Percentiles rank a stretch among this genome's conserved stretches.
These are phyloP conservation scores for Chlorencoelia australis DNA, from an alignment of 2,329 filamentous ascomycete genomes.

Conservation along the genomic window DNA sequence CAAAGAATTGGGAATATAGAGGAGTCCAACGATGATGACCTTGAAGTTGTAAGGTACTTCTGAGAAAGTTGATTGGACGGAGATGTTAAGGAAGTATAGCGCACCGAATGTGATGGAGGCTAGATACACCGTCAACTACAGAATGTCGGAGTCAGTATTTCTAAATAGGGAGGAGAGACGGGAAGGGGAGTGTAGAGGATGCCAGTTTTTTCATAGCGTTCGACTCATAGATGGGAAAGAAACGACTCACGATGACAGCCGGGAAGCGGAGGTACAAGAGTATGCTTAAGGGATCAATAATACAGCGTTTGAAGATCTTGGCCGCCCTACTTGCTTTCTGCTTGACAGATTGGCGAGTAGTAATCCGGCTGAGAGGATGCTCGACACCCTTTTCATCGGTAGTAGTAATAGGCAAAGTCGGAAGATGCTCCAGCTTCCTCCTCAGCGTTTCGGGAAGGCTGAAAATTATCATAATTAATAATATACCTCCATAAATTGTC, in stretches of 20 bases:
- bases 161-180: too few species aligned
- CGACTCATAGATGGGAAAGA: too few species aligned
- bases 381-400: too few species aligned
- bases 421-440: too few species aligned
- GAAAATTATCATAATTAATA: conserved; percentile 47
- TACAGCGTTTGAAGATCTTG: conserved; percentile 44
- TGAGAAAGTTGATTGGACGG: conserved; percentile 61
- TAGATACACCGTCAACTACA: conserved; percentile 63
- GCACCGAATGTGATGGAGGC: conserved; percentile 66
- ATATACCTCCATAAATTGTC: conserved; percentile 54
- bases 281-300: conserved; percentile 65
- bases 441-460: conserved; percentile 55
- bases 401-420: too few species aligned
- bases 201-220: too few species aligned
- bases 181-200: too few species aligned
- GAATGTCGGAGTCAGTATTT: too few species aligned
- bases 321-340: conserved; percentile 44
- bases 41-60: conserved; percentile 56
- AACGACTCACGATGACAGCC: conserved; percentile 60
- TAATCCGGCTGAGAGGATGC: conserved; percentile 37
- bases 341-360: conserved; percentile 52
- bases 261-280: conserved; percentile 65
- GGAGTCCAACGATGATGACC: conserved; percentile 58
- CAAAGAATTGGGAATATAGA: conserved; percentile 67
- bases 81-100: conserved; percentile 70